Evolutionary conservation across 495 filamentous ascomycete genomes (phyloP).

Genomic region (Bryoglossum gracile): DNA sequence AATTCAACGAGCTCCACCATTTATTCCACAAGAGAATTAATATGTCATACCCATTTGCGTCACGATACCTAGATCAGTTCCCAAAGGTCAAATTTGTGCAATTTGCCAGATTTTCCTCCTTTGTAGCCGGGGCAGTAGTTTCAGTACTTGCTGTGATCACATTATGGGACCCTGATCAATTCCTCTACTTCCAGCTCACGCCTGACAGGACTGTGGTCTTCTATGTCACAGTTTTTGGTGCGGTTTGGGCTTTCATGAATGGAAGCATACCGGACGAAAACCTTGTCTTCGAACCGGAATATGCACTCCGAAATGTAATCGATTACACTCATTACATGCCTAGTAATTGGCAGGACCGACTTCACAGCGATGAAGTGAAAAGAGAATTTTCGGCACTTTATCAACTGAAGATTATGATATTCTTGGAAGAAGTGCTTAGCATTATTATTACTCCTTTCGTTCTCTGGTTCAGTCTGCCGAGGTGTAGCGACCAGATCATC

Average conservation of each 20-base stretch:
- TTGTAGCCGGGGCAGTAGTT: slow-evolving; percentile 76
- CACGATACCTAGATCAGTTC: slow-evolving; percentile 89
- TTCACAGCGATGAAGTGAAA: slow-evolving; percentile 80
- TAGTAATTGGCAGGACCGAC: slow-evolving; percentile 74
- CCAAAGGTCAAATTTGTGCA: slow-evolving; percentile 90
- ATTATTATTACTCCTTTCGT: slow-evolving; percentile 89
- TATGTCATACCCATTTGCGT: slow-evolving; percentile 92
- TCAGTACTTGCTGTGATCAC: slow-evolving; percentile 76
- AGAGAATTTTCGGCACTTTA: slow-evolving; percentile 83
- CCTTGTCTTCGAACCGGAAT: slow-evolving; percentile 86
- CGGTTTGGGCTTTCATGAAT: slow-evolving; percentile 71
- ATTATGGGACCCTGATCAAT: slow-evolving; percentile 80
- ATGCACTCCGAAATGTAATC: slow-evolving; percentile 76
- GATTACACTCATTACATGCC: slow-evolving; percentile 89
- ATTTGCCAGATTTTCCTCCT: slow-evolving; percentile 72
- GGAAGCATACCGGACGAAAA: slow-evolving; percentile 80
- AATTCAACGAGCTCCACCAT: slow-evolving; percentile 95
- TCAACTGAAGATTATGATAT: slow-evolving; percentile 81
- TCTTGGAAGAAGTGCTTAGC: slow-evolving; percentile 84
- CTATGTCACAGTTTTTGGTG: slow-evolving; percentile 66
- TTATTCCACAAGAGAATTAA: slow-evolving; percentile 81
- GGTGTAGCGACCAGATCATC: slow-evolving; percentile 84
- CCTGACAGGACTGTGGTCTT: slow-evolving; percentile 76
- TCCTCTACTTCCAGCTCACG: slow-evolving; percentile 86
- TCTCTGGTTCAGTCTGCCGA: slow-evolving; percentile 78